Base-by-base conservation (phyloP, 2,329 filamentous ascomycete genomes). In the Ambrosiella xylebori region DNA sequence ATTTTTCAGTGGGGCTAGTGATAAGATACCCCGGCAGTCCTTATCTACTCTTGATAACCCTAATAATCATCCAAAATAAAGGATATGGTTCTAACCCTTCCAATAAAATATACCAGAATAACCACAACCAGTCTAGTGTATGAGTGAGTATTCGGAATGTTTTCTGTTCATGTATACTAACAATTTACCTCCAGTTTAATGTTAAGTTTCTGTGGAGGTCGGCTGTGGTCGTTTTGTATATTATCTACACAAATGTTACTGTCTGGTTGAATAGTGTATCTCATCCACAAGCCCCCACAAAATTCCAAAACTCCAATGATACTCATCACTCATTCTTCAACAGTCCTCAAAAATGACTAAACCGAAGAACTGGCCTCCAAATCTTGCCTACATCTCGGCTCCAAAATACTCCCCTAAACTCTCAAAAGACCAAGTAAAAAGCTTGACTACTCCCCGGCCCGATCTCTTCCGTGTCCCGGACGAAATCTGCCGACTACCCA, bases 321-420 rank as follows among this genome's bases (percentile, higher is more conserved):
- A 12, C 40, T 8, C 44, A 47, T 51, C 8, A 51, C 27, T 51
- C 19, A 51, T 11, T 27, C 7, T 35, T 11, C 7, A 19, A 7
- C n/a, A 4, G 12, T 7, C 7, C 52, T 27, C 39, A 15, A 12
- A 7, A 54, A 54, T 54, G 52, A 41, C 38, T 17, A 58, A 79
- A 79, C 58, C 61, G 1, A 76, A 74, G 62, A 81, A 81, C 66
- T 84, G 81, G 81, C 79, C 80, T 0, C 41, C 68, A 3, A 56
- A 68, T 8, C 63, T 82, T 1, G 70, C 72, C 1, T 84, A 82
- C 64, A 73, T 84, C 53, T 71, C 68, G 1, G 63, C 68, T 2
- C 77, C 80, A 1, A 65, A 69, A 2, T 74, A 78, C 66, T 74
- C 74, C 36, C 70, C 71, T 45, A 68, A 71, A 61, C 65, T 81